Base-by-base conservation (phyloP, 768 basidiomycete genomes). In the Tricholoma bakamatsutake region DNA sequence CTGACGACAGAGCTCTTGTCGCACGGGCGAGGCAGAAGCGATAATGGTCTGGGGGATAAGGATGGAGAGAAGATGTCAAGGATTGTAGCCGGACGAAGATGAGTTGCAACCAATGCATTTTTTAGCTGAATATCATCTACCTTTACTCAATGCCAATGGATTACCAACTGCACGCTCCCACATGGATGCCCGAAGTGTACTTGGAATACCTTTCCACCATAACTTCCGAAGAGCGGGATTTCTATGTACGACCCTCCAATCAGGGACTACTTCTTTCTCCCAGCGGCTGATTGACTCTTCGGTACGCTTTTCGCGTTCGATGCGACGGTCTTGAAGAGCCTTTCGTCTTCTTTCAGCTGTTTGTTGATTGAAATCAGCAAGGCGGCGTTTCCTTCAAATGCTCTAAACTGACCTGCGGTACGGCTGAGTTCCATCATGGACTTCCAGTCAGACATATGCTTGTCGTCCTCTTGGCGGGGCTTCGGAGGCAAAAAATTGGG, bases 101-200 rank as follows among this genome's bases (percentile, higher is more conserved):
- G 46, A 53, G 45, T 28, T 50, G 50, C 54, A 24, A 28, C 52
- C 45, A 50, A 21, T 17, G 42, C 35, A 48, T 54, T 30, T 15
- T 50, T 18, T 63, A 55, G 51, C 45, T 61, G 52, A 43, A 65
- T 55, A 61, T 60, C 46, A 58, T 59, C 28, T 71, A 85, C 90
- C 90, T 85, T 88, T 93, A 68, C 83, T 85, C 52, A 96, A 69
- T 13, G 90, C 84, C 43, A 96, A 74, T 24, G 82, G 74, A 65
- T 96, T 96, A 7, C 93, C 93, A 13, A 88, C 82, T n/a, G 87
- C 90, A 51, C 78, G 78, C 66, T 89, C 83, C 93, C 93, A 96
- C 76, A 95, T 79, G 1, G 77, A 67, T 3, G 88, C 87, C 31
- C 93, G 81, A 53, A 92, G 69, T 64, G 90, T 88, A 0, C 87